phyloP scores from a whole-genome alignment of 2,329 filamentous ascomycete species.

The Beauveria asiatica region DNA sequence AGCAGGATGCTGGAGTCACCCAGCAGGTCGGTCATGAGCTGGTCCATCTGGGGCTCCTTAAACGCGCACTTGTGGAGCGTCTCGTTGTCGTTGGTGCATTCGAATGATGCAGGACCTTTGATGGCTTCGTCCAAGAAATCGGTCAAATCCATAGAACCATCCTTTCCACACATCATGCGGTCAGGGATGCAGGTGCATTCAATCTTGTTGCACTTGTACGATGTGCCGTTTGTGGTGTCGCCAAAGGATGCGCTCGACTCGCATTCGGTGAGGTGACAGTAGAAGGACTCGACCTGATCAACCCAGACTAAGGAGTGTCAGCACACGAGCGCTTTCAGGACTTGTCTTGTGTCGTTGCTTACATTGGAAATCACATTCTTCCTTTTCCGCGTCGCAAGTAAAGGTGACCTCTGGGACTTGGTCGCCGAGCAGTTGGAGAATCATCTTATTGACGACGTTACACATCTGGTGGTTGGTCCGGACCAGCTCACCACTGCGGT shows the following conservation, averaged over 20 bases:
- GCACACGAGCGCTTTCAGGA: neutral
- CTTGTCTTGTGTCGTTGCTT: slow-evolving; percentile 23
- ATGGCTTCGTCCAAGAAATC: slow-evolving; percentile 81
- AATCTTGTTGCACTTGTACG: slow-evolving; percentile 77
- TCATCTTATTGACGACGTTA: slow-evolving; percentile 93
- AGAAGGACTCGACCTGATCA: slow-evolving; percentile 88
- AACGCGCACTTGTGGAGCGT: slow-evolving; percentile 65
- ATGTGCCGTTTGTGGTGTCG: slow-evolving; percentile 67
- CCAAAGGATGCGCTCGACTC: slow-evolving; percentile 60
- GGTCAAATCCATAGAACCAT: slow-evolving; percentile 82
- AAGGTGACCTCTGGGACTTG: slow-evolving; percentile 92
- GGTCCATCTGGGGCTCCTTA: slow-evolving; percentile 85
- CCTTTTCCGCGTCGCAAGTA: slow-evolving; percentile 66
- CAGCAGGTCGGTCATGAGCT: slow-evolving; percentile 79
- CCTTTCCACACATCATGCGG: slow-evolving; percentile 88
- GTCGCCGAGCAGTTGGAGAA: slow-evolving; percentile 74
- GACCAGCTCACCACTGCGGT: slow-evolving; percentile 80
- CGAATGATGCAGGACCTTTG: slow-evolving; percentile 79
- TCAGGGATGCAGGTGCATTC: slow-evolving; percentile 81
- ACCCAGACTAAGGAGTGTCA: slow-evolving; percentile 66
- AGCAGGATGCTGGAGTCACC: slow-evolving; percentile 85
- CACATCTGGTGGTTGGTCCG: slow-evolving; percentile 97
- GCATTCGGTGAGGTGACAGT: slow-evolving; percentile 81
- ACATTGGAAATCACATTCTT: slow-evolving; percentile 93
- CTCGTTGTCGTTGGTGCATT: slow-evolving; percentile 59